Conservation (phyloP, 2,329 filamentous ascomycete genomes). For the Paracoccidioides brasiliensis region DNA sequence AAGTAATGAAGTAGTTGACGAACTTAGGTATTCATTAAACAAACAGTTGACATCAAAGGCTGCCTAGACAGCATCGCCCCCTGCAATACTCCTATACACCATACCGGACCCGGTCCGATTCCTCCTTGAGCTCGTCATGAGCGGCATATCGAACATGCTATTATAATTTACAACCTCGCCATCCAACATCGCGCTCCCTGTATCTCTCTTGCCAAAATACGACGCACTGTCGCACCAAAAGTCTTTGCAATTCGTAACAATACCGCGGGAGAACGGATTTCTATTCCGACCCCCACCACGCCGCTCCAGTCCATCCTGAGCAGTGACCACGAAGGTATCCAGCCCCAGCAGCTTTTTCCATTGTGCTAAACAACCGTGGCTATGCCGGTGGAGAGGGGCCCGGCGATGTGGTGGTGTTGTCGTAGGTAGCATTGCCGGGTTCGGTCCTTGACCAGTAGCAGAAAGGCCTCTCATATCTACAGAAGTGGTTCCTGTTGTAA, state of each 20-base stretch:
- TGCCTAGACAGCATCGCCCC: slow-evolving; percentile 19
- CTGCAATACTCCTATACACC: slow-evolving; percentile 47
- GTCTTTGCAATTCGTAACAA: slow-evolving; percentile 82
- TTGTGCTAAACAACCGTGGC: slow-evolving; percentile 55
- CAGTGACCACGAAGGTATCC: slow-evolving; percentile 87
- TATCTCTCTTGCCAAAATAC: slow-evolving; percentile 60
- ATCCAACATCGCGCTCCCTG: slow-evolving; percentile 61
- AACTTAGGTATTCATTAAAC: not conserved
- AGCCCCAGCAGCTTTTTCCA: slow-evolving; percentile 80
- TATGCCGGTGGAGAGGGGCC: slow-evolving; percentile 36
- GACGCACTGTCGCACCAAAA: slow-evolving; percentile 91
- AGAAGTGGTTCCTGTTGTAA: slow-evolving; percentile 56
- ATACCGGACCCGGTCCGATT: slow-evolving; percentile 28
- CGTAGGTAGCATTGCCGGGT: slow-evolving; percentile 39
- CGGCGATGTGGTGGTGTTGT: slow-evolving; percentile 29
- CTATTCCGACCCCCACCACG: slow-evolving; percentile 38
- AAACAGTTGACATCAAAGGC: slow-evolving; percentile 5
- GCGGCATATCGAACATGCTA: slow-evolving; percentile 74
- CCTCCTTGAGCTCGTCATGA: slow-evolving; percentile 43
- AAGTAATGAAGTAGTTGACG: too few relatives aligned
- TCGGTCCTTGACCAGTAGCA: slow-evolving; percentile 50
- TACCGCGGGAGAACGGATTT: slow-evolving; percentile 77
- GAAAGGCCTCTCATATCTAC: slow-evolving; percentile 58
- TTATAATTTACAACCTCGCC: slow-evolving; percentile 78
- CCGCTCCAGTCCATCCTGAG: slow-evolving; percentile 55